Conservation (phyloP, 345 rosid species). For the Cardamine occulta region DNA sequence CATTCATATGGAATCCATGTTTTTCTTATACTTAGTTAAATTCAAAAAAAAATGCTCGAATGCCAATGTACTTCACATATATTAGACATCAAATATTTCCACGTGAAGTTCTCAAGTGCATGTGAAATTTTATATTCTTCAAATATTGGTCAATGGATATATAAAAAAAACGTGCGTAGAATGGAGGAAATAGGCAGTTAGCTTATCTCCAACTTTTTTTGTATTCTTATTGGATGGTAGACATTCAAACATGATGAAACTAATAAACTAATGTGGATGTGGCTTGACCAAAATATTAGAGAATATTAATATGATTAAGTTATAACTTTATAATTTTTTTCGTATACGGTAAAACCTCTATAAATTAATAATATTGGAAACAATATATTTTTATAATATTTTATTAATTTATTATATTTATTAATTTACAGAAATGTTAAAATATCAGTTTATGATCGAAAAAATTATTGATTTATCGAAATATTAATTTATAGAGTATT, state of each 20-base stretch:
- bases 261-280: slow-evolving; percentile 4
- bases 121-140: neutral
- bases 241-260: neutral
- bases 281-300: slow-evolving; percentile 24
- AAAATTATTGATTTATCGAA: too few relatives aligned
- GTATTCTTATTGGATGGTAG: neutral
- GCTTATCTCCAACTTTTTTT: neutral
- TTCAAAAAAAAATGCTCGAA: neutral
- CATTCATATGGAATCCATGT: neutral
- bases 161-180: slow-evolving; percentile 21
- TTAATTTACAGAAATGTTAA: too few relatives aligned
- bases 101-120: slow-evolving; percentile 35
- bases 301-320: neutral
- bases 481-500: too few relatives aligned
- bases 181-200: slow-evolving; percentile 5
- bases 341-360: too few relatives aligned
- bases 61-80: neutral
- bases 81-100: neutral
- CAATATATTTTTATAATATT: too few relatives aligned
- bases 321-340: neutral
- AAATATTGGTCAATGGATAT: neutral
- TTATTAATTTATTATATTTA: too few relatives aligned
- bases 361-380: too few relatives aligned
- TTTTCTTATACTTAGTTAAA: neutral
- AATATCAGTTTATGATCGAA: too few relatives aligned